These are phyloP conservation scores for Russula compacta DNA, from an alignment of 768 basidiomycete species.

Conservation along the genomic window DNA sequence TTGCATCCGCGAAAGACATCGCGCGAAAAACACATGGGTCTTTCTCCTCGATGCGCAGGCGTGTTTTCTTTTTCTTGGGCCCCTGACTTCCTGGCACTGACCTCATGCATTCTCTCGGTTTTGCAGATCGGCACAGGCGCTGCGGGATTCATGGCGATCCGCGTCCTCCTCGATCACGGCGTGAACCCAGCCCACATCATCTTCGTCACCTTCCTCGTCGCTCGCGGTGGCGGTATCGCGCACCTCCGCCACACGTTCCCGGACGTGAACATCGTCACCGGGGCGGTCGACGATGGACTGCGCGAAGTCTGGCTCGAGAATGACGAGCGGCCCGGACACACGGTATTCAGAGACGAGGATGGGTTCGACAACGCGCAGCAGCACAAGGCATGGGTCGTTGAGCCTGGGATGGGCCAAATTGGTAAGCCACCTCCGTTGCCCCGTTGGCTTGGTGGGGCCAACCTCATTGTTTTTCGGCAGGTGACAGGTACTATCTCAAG, in stretches of 20 bases:
- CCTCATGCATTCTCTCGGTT: not conserved
- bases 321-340: conserved; percentile 28
- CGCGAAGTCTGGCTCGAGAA: conserved; percentile 64
- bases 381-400: conserved; percentile 67
- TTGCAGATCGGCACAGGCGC: conserved; percentile 86
- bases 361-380: conserved; percentile 32
- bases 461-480: conserved; percentile 18
- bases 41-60: conserved; percentile 89
- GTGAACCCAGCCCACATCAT: conserved; percentile 77
- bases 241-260: conserved; percentile 82
- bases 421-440: conserved; percentile 36
- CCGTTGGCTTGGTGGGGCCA: not conserved
- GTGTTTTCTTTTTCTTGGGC: not conserved
- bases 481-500: conserved; percentile 35
- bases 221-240: conserved; percentile 69
- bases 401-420: conserved; percentile 85
- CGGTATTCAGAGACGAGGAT: conserved; percentile 28
- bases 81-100: not conserved
- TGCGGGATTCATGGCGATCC: conserved; percentile 90
- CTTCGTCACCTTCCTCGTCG: conserved; percentile 84
- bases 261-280: conserved; percentile 71
- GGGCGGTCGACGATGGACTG: conserved; percentile 71
- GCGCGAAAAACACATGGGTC: conserved; percentile 66
- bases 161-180: conserved; percentile 88
- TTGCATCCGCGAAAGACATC: conserved; percentile 54